Evolutionary conservation across 495 filamentous ascomycete species (phyloP).

Genomic region (Margaritispora aquatica): DNA sequence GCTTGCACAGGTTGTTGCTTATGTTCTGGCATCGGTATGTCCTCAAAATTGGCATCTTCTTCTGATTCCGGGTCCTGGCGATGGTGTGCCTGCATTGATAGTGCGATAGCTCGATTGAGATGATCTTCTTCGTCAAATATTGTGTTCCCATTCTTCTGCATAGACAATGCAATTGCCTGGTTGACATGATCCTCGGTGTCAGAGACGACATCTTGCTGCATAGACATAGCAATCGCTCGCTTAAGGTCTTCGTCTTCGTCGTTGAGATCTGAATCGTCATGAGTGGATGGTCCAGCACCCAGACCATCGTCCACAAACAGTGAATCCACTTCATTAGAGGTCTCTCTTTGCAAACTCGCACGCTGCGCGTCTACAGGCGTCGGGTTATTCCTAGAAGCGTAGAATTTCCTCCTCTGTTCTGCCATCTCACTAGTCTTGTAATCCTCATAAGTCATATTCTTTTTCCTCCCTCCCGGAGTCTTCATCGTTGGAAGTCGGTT

Average conservation of each 20-base stretch:
- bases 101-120: conserved; percentile 24
- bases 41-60: conserved; percentile 41
- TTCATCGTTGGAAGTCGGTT: conserved; percentile 71
- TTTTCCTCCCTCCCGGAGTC: background rate
- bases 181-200: conserved; percentile 73
- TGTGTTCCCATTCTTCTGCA: conserved; percentile 40
- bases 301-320: conserved; percentile 53
- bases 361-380: too few relatives aligned
- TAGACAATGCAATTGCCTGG: conserved; percentile 77
- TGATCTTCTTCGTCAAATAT: conserved; percentile 29
- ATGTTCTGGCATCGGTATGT: conserved; percentile 42
- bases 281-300: conserved; percentile 23
- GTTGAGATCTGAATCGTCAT: conserved; percentile 32
- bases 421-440: conserved; percentile 31
- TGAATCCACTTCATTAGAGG: conserved; percentile 36
- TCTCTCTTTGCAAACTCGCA: background rate
- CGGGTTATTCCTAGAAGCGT: conserved; percentile 8
- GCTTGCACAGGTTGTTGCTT: conserved; percentile 48
- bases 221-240: conserved; percentile 77
- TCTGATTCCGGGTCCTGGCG: conserved; percentile 20
- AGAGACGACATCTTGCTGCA: conserved; percentile 40
- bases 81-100: conserved; percentile 26
- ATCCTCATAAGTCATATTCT: conserved; percentile 27
- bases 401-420: conserved; percentile 16
- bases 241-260: conserved; percentile 74